These are phyloP conservation scores for Brettanomyces custersianus DNA, from an alignment of 805 yeast genomes.

Conservation along the genomic window DNA sequence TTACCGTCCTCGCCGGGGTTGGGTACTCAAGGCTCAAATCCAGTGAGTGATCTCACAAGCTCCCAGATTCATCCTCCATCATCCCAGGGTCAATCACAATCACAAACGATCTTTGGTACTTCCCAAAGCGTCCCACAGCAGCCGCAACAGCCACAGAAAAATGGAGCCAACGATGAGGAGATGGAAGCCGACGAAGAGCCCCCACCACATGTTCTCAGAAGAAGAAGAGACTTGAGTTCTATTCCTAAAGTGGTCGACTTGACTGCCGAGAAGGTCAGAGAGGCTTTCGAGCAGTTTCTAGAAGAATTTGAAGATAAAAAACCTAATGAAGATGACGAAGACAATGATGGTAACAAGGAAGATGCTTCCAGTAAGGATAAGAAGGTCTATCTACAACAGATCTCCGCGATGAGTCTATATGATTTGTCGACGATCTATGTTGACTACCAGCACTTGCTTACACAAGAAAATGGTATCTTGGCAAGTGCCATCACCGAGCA, in stretches of 20 bases:
- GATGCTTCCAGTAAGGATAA: conserved; percentile 37
- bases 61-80: conserved; percentile 8
- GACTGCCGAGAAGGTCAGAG: conserved; percentile 90
- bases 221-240: conserved; percentile 52
- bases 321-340: conserved; percentile 21
- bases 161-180: conserved; percentile 14
- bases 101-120: conserved; percentile 8
- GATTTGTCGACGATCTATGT: conserved; percentile 75
- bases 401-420: conserved; percentile 68
- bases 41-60: conserved; percentile 19
- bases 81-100: conserved; percentile 5
- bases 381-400: conserved; percentile 64
- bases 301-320: conserved; percentile 49
- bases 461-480: conserved; percentile 75
- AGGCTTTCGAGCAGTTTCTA: conserved; percentile 78
- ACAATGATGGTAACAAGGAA: conserved; percentile 15
- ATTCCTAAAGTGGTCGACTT: conserved; percentile 84
- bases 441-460: conserved; percentile 71
- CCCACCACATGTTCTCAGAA: conserved; percentile 23
- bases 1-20: conserved; percentile 19
- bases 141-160: conserved; percentile 2
- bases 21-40: conserved; percentile 17
- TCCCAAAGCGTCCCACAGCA: conserved; percentile 6
- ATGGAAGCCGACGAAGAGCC: conserved; percentile 16
- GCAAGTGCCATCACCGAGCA: conserved; percentile 87